Evolutionary conservation across 1,284 basidiomycete species (phyloP), one percentile per base, ranked within the genome.

Genomic region (Marasmius tenuissimus): DNA sequence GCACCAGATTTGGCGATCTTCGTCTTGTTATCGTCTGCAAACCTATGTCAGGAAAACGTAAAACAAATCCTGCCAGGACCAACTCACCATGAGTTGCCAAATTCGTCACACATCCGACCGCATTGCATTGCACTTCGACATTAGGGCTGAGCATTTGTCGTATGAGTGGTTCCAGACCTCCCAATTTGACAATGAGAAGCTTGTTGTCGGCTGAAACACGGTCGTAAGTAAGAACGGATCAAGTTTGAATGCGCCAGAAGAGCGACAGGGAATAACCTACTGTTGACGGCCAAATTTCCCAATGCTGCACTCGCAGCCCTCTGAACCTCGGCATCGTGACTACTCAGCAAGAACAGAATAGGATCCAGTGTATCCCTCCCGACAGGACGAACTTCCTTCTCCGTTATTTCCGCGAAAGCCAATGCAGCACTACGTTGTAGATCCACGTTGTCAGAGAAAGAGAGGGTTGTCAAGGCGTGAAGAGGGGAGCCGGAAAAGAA

Each of bases 1-100:
- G 97, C 97, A 58, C 97, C 97, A 4, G 96, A 98, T 81, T 98
- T 98, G 59, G 97, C 97, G 66, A 99, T 99, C 85, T 97, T 98
- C 56, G 96, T 98, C 85, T 99, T 99, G 86, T 99, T 99, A 75
- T 99, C 97, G 72, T 99, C 96, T 91, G 64, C 56, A 65, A 65
- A 59, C 33, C 59, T 57, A 27, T 50, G 35, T 18, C 37, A 61
- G 39, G 37, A 47, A 48, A 42, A 11, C 33, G 22, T 33, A 22
- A 37, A 56, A 49, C 52, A 14, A 16, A 18, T 34, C 39, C 37
- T 39, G 55, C 37, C 35, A 61, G 50, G 40, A 37, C 27, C 20
- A 16, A 78, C 87, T 63, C 64, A 96, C 94, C 96, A 78, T 99
- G 97, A 1, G 97, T 99, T 18, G 97, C 97, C 59, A 99, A 84